Evolutionary conservation across 768 basidiomycete species (phyloP).

Genomic region (Suillus cothurnatus): DNA sequence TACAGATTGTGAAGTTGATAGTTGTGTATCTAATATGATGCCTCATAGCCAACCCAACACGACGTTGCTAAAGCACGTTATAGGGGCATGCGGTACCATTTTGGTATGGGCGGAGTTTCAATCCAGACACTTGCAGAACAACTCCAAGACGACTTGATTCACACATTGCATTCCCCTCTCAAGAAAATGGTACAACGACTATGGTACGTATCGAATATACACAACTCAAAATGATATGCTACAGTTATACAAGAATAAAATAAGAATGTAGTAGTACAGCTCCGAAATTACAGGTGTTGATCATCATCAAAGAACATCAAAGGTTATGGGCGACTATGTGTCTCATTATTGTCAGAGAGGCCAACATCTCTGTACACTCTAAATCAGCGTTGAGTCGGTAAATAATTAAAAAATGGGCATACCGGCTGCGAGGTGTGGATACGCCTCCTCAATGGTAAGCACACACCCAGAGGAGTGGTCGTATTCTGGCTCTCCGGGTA

Average conservation of each 20-base stretch:
- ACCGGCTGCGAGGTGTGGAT: constrained; percentile 58
- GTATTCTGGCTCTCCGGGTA: constrained; percentile 57
- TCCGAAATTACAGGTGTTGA: background rate
- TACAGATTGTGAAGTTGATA: background rate
- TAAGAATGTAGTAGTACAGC: constrained; percentile 12
- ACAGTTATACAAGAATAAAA: constrained; percentile 6
- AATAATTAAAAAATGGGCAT: constrained; percentile 20
- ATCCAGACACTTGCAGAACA: background rate
- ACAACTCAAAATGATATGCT: constrained; percentile 11
- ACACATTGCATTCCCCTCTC: background rate
- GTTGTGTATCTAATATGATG: background rate
- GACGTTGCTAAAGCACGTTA: background rate
- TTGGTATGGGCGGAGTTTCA: background rate
- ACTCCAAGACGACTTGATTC: background rate
- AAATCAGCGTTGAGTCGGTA: constrained; percentile 15
- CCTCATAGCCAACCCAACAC: background rate
- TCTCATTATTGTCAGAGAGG: constrained; percentile 64
- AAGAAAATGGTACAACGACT: background rate
- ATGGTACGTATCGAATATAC: constrained; percentile 6
- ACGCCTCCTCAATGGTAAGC: constrained; percentile 64
- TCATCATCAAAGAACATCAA: constrained; percentile 21
- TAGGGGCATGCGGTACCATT: background rate
- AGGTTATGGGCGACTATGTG: constrained; percentile 54
- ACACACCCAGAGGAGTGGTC: constrained; percentile 58
- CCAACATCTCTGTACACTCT: constrained; percentile 52